These are phyloP conservation scores for Nepenthes mirabilis DNA, from an alignment of 148 eudicot genomes.

Conservation along the genomic window DNA sequence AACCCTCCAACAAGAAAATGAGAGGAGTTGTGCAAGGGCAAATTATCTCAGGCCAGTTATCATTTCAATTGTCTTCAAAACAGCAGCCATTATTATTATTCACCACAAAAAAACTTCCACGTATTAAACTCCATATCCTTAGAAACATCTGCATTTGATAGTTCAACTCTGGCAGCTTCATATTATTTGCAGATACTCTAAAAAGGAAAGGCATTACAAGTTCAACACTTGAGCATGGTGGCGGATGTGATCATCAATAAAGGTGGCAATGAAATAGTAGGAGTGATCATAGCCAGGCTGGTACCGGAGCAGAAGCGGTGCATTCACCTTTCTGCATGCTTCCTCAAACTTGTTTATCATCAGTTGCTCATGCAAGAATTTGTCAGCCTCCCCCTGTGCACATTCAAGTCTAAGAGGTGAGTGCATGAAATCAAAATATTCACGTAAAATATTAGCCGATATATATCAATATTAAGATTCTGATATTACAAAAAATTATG, in stretches of 20 bases:
- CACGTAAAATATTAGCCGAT: not conserved
- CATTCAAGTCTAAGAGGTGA: not conserved
- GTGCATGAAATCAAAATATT: not conserved
- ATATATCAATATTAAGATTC: not conserved
- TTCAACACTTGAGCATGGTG: conserved; percentile 43
- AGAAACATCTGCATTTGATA: too few relatives aligned
- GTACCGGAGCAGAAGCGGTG: conserved; percentile 54
- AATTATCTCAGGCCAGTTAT: too few relatives aligned
- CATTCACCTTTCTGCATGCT: conserved; percentile 65
- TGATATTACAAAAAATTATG: too few relatives aligned
- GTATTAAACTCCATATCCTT: too few relatives aligned
- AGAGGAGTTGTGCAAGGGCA: too few relatives aligned
- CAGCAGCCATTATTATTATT: too few relatives aligned
- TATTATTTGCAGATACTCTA: too few relatives aligned
- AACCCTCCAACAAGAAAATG: too few relatives aligned
- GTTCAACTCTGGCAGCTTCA: too few relatives aligned
- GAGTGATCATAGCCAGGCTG: conserved; percentile 96
- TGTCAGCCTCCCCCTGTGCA: conserved; percentile 81
- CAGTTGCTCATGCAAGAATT: conserved; percentile 65
- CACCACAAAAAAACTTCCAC: too few relatives aligned
- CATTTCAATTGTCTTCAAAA: too few relatives aligned
- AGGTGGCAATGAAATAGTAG: conserved; percentile 81
- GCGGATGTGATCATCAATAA: conserved; percentile 85
- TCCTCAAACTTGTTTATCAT: conserved; percentile 70
- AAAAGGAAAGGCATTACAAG: too few relatives aligned